Evolutionary conservation across 2,329 filamentous ascomycete species (phyloP), one percentile per base, ranked within the genome.

Genomic region (Diaporthe sp.): DNA sequence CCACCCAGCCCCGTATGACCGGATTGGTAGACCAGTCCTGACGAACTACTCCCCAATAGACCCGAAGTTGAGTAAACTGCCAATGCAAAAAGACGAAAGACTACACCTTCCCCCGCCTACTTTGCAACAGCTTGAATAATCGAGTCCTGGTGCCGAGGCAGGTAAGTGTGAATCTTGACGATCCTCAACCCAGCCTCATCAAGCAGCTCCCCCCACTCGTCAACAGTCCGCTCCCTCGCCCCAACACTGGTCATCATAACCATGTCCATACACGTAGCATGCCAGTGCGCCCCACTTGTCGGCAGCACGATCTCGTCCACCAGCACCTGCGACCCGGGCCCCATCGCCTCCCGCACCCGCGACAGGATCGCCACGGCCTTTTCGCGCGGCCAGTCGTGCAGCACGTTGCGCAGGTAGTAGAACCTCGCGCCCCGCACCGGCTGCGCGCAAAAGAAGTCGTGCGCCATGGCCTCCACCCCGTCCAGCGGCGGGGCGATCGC

Each of bases 271-370:
- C 78, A 76, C 0, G 82, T 77, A 2, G 82, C 80, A 51, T 82
- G 77, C 78, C 79, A 83, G 39, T 82, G 79, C 3, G 80, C 83
- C 9, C 81, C 80, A 4, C 55, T 77, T 34, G 85, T 78, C 0
- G 85, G 84, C 12, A 87, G 53, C 10, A 87, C 83, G 17, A 84
- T 81, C 34, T 88, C 87, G 71, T 86, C 84, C 65, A 88, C 84
- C 37, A 88, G 76, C 42, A 88, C 80, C 15, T 80, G 77, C 3
- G 85, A 86, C 7, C 13, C n/a, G 37, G 78, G 71, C 2, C 75
- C 79, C 80, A 87, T 81, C 13, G 85, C 85, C 0, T 79, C 75
- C 4, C 76, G 75, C 22, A 84, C 75, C 25, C 83, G 80, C 13
- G 77, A 77, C 47, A 86, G 81, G 31, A 87, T 85, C 22, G 75